phyloP scores from a whole-genome alignment of 768 basidiomycete species.

The Termitomyces bulborhizus region DNA sequence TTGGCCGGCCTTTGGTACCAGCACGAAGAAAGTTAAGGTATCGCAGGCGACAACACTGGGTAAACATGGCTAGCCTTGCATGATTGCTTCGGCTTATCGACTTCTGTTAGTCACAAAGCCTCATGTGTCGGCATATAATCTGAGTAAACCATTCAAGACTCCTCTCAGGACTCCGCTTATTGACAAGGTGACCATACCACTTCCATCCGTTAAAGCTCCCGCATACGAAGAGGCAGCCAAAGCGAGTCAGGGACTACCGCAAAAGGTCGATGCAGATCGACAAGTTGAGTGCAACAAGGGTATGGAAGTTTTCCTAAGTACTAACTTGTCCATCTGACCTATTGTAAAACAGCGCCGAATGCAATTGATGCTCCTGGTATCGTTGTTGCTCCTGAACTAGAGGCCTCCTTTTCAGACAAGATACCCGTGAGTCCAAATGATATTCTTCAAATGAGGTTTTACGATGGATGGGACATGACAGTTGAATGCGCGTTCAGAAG shows the following conservation, averaged over 20 bases:
- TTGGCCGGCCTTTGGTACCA: not conserved
- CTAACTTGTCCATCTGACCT: not conserved
- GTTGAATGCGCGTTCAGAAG: slow-evolving; percentile 27
- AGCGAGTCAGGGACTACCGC: not conserved
- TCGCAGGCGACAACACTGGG: slow-evolving; percentile 25
- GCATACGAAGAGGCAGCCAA: not conserved
- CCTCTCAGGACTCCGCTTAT: slow-evolving; percentile 25
- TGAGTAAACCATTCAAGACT: slow-evolving; percentile 46
- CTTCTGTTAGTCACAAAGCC: slow-evolving; percentile 38
- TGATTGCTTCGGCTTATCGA: not conserved
- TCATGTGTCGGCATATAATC: slow-evolving; percentile 29
- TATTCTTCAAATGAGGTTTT: not conserved
- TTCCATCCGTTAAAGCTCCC: not conserved
- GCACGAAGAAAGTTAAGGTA: slow-evolving; percentile 28
- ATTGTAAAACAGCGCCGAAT: not conserved
- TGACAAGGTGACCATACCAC: slow-evolving; percentile 2
- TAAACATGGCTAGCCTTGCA: slow-evolving; percentile 9
- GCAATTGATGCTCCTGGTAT: slow-evolving; percentile 20
- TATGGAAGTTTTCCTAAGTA: not conserved
- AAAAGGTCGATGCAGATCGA: not conserved
- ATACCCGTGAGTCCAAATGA: slow-evolving; percentile 27
- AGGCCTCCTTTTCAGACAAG: slow-evolving; percentile 34
- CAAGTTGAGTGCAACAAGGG: not conserved
- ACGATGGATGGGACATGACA: slow-evolving; percentile 18
- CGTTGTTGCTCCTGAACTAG: slow-evolving; percentile 27